A percentile compares a stretch with the other conserved stretches of the same genome.
phyloP scores from a whole-genome alignment of 208 protist genomes.

The Angomonas deanei region DNA sequence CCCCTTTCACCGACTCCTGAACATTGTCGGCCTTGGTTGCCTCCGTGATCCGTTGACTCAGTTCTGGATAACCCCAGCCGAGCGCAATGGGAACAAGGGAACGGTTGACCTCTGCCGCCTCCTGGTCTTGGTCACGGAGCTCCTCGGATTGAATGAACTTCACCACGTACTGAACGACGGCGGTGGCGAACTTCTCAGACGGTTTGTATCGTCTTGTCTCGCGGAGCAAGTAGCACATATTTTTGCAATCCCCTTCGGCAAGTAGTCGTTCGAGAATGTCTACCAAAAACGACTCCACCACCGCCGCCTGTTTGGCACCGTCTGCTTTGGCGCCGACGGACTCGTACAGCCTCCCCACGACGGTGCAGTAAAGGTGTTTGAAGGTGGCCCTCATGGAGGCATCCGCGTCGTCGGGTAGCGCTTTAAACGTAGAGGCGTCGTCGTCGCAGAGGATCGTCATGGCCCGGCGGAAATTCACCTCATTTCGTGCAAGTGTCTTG shows the following conservation, averaged over 20 bases:
- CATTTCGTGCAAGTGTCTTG: constrained; percentile 35
- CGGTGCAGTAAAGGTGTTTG: constrained; percentile 24
- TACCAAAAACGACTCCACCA: constrained; percentile 10
- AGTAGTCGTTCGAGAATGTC: constrained; percentile 3
- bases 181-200: background rate
- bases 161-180: background rate
- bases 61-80: constrained; percentile 21
- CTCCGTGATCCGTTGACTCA: constrained; percentile 19
- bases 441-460: constrained; percentile 30
- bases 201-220: constrained; percentile 1
- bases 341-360: constrained; percentile 34
- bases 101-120: background rate
- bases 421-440: constrained; percentile 20
- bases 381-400: constrained; percentile 20
- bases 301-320: constrained; percentile 5
- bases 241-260: background rate
- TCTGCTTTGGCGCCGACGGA: background rate
- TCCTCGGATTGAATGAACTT: background rate
- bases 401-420: constrained; percentile 17
- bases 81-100: constrained; percentile 21
- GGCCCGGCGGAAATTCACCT: constrained; percentile 40
- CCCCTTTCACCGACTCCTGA: constrained; percentile 22
- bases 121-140: background rate
- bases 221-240: background rate
- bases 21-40: constrained; percentile 22